phyloP scores from a whole-genome alignment of 2,329 filamentous ascomycete genomes.

The Colletotrichum musae region DNA sequence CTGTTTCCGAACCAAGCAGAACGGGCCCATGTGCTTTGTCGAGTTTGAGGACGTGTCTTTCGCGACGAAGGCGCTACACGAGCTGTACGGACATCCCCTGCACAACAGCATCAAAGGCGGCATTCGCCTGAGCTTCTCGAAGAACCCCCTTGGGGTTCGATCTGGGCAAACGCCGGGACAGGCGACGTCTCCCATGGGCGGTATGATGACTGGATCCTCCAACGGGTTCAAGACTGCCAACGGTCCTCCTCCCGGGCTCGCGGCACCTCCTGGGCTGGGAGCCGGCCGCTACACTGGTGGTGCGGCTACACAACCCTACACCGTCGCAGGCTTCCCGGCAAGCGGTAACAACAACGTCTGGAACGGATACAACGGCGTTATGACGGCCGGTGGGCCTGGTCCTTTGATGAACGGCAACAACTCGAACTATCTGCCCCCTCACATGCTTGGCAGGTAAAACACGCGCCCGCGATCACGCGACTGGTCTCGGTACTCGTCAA shows the following conservation, averaged over 20 bases:
- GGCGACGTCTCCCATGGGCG: constrained; percentile 66
- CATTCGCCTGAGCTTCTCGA: constrained; percentile 95
- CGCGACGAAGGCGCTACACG: constrained; percentile 90
- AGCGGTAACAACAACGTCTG: constrained; percentile 43
- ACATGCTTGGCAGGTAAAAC: constrained; percentile 53
- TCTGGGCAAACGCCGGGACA: constrained; percentile 75
- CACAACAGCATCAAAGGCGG: constrained; percentile 96
- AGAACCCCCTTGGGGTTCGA: constrained; percentile 94
- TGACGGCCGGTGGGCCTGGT: constrained; percentile 42
- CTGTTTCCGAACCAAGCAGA: constrained; percentile 94
- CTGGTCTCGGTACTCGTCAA: background rate
- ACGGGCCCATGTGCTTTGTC: constrained; percentile 98
- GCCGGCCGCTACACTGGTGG: constrained; percentile 45
- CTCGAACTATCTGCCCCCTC: constrained; percentile 48
- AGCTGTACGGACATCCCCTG: constrained; percentile 88
- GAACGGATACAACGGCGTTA: constrained; percentile 36
- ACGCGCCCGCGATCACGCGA: background rate
- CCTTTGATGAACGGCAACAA: constrained; percentile 43
- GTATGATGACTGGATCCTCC: constrained; percentile 66
- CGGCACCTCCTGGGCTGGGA: constrained; percentile 80
- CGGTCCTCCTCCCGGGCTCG: constrained; percentile 86
- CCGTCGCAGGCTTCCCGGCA: constrained; percentile 41
- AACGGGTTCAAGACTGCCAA: constrained; percentile 77
- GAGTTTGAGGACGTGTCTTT: constrained; percentile 96
- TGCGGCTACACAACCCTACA: constrained; percentile 36